Base-by-base conservation (phyloP, 371 early-diverging fungal species). In the Saksenaea vasiformis region DNA sequence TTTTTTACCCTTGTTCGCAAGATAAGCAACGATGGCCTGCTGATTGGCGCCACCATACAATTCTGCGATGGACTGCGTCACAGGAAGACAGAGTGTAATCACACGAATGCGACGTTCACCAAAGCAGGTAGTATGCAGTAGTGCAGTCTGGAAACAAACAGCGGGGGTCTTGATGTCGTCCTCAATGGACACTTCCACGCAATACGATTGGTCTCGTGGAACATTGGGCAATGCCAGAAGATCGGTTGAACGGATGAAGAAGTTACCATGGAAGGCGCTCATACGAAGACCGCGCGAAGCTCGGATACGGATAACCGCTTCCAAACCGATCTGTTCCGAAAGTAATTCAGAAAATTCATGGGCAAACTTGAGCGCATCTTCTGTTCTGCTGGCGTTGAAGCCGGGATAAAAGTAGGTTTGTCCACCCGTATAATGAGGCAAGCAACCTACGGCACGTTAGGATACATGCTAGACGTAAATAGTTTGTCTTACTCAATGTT, bases 41-140 rank as follows among this genome's bases (percentile, higher is more conserved):
- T 92, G 93, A 72, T 98, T 96, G 2, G 91, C 94, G 27, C 88
- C 83, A 24, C 87, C 80, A 75, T 92, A 95, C 14, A 97, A 59
- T 54, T 96, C 96, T 22, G 87, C 83, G 26, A 95, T 76, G 43
- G 85, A 90, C 58, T 79, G 87, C 5, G 92, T 93, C 3, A 95
- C 93, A 5, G 99, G 98, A 17, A 98, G 74, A 13, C 93, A 91
- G 66, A 95, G 76, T 0, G 98, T 99, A 39, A 97, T 70, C 0
- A 99, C 96, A 55, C 99, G 89, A 69, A 99, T 99, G 43, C 98
- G 91, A 28, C 99, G 88, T 75, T 98, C 97, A 31, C 89, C 90
- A 57, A 71, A 78, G 27, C 87, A 82, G 1, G 91, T 90, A 5
- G 97, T 98, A 67, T 97, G 94, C 43, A 99, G 79, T 37, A 99